A percentile compares a stretch with the other conserved stretches of the same genome.
These are phyloP conservation scores for Rhodotorula paludigena DNA, from an alignment of 768 basidiomycete genomes.

Conservation along the genomic window DNA sequence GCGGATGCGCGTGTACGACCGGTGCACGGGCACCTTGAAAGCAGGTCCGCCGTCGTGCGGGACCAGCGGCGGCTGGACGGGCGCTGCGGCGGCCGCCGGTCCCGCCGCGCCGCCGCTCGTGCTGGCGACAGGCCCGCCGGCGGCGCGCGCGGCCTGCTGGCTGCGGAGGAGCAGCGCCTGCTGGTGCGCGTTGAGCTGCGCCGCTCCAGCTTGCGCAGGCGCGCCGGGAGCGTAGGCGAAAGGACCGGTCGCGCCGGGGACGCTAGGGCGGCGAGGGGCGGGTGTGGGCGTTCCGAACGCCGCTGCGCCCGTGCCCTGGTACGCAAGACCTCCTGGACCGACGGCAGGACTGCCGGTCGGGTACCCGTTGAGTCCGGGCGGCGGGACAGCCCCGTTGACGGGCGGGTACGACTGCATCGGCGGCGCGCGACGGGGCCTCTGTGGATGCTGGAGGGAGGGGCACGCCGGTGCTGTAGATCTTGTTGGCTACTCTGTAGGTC, in stretches of 20 bases:
- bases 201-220: neutral
- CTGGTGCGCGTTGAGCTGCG: neutral
- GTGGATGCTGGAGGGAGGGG: no score
- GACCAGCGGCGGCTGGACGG: neutral
- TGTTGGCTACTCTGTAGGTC: no score
- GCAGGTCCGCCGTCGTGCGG: constrained; percentile 15
- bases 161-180: constrained; percentile 1
- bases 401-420: no score
- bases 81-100: neutral
- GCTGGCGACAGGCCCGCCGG: neutral
- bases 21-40: constrained; percentile 16
- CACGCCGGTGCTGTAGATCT: no score
- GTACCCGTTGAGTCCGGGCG: neutral
- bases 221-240: neutral
- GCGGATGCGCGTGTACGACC: constrained; percentile 4
- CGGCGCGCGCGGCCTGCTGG: constrained; percentile 2
- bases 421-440: no score
- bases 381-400: no score
- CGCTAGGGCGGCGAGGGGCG: neutral
- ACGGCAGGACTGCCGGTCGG: neutral
- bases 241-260: neutral
- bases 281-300: neutral
- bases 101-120: neutral
- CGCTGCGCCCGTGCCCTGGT: neutral
- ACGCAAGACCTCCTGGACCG: neutral